Percentiles rank a stretch among this genome's conserved stretches.
Conservation (phyloP, 495 filamentous ascomycete genomes). For the Aspergillus homomorphus region DNA sequence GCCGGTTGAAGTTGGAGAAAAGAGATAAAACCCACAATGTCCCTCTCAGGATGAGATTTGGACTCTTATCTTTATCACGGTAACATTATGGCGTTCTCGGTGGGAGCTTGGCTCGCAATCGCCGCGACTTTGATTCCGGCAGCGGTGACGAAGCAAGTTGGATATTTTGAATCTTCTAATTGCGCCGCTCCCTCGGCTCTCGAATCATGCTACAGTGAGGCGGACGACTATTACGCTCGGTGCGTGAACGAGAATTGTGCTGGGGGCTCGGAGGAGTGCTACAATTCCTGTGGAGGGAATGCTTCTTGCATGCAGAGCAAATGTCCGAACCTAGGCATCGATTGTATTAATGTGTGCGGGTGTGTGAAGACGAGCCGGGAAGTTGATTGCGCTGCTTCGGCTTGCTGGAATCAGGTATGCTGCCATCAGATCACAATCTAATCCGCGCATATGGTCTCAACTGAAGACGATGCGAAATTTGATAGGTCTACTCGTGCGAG, state of each 20-base stretch:
- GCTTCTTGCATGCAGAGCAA: slow-evolving; percentile 12
- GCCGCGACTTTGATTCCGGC: too few relatives aligned
- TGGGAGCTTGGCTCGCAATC: too few relatives aligned
- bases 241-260: slow-evolving; percentile 24
- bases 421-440: background rate
- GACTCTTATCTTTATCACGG: too few relatives aligned
- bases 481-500: slow-evolving; percentile 28
- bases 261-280: slow-evolving; percentile 11
- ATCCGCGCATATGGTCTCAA: too few relatives aligned
- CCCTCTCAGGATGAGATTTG: too few relatives aligned
- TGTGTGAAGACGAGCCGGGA: slow-evolving; percentile 9
- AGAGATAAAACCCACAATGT: background rate
- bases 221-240: too few relatives aligned
- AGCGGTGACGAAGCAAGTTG: too few relatives aligned
- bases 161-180: too few relatives aligned
- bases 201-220: too few relatives aligned
- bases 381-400: slow-evolving; percentile 21
- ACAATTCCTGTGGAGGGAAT: slow-evolving; percentile 14
- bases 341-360: slow-evolving; percentile 21
- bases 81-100: too few relatives aligned
- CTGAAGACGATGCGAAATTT: background rate
- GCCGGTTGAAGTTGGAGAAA: background rate
- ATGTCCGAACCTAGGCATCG: slow-evolving; percentile 15
- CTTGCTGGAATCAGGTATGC: slow-evolving; percentile 29
- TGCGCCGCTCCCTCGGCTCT: too few relatives aligned